Base-by-base conservation (phyloP, 1,284 basidiomycete genomes). In the Malassezia sympodialis region DNA sequence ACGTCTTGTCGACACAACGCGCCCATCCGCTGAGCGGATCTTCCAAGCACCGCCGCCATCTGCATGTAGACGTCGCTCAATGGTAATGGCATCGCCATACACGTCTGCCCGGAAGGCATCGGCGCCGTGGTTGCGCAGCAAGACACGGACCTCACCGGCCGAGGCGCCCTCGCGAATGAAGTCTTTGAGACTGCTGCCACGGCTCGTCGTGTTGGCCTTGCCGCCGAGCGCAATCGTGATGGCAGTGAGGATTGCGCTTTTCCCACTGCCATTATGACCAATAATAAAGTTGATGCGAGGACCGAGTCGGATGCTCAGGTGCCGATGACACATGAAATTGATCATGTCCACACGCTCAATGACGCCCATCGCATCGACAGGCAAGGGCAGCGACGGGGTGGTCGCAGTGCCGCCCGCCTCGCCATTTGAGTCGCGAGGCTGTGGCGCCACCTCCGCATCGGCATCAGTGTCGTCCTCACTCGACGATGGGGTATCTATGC, bases 271-370 rank as follows among this genome's bases (percentile, higher is more conserved):
- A 66, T 81, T 82, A 79, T 74, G 77, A 80, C 94, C 94, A 54
- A 96, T 93, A 62, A 99, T 86, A 72, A 98, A 96, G 77, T 98
- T 96, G 72, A 96, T 86, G 74, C 90, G 88, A 3, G 85, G 84
- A 0, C 86, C 88, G 63, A 94, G 88, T 5, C 80, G 79, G 75
- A 94, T 68, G 46, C 69, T 65, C 44, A 91, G 80, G 74, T 82
- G 84, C 69, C 83, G 81, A 77, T 98, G 94, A 74, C 90, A 96
- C 91, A 98, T 96, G 77, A 98, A 98, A 75, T 96, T 86, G 70
- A 83, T 80, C 80, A 94, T 82, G 67, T 88, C 84, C 49, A 98
- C 82, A 23, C 79, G 80, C 67, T 90, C 86, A 61, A 96, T 87
- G 58, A 93, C 84, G 11, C 91, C 93, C 54, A 56, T 56, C 21